Conservation (phyloP, 306 rosid species). For the Quillaja saponaria region DNA sequence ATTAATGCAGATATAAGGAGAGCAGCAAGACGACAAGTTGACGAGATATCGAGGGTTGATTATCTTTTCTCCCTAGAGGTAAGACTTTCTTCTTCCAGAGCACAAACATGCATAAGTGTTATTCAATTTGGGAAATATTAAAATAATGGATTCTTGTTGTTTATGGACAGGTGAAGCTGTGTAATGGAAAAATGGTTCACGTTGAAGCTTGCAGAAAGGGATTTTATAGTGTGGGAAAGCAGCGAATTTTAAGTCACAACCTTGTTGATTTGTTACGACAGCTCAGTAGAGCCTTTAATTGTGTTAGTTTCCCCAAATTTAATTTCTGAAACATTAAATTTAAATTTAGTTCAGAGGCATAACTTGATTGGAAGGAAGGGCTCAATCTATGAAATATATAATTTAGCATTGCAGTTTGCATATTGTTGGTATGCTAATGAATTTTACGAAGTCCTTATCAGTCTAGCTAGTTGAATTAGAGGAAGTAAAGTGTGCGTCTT, state of each 20-base stretch:
- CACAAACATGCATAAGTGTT: not conserved
- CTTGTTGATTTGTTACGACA: constrained; percentile 88
- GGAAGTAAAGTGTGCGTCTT: not conserved
- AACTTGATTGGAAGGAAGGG: not conserved
- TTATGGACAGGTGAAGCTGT: constrained; percentile 73
- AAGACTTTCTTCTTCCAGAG: constrained; percentile 27
- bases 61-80: constrained; percentile 87
- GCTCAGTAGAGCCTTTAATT: constrained; percentile 88
- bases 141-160: not conserved
- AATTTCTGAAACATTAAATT: not conserved
- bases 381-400: not conserved
- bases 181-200: constrained; percentile 82
- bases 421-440: not conserved
- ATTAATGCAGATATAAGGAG: constrained; percentile 67
- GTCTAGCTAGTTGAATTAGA: not conserved
- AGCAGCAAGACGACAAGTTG: constrained; percentile 54
- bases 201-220: constrained; percentile 94
- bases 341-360: not conserved
- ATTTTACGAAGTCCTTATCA: not conserved
- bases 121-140: not conserved
- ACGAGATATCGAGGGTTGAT: constrained; percentile 64
- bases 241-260: constrained; percentile 75
- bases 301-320: constrained; percentile 46
- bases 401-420: too few species aligned
- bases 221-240: constrained; percentile 79